Evolutionary conservation across 495 filamentous ascomycete genomes (phyloP).

Genomic region (Polyplosphaeria fusca): DNA sequence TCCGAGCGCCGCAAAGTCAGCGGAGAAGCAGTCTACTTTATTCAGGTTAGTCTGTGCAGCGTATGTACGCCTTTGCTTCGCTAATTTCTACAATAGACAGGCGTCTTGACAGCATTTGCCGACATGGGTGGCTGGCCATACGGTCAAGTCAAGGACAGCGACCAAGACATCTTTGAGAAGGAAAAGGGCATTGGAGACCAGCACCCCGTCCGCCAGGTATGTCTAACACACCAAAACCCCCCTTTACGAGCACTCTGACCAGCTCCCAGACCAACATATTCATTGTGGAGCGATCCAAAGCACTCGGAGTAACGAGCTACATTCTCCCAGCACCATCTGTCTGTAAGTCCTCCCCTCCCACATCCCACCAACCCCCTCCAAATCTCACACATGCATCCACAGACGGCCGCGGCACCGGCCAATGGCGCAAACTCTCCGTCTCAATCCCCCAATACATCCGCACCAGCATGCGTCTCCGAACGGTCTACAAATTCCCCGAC

Average conservation of each 20-base stretch:
- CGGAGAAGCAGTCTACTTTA: conserved; percentile 35
- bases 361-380: no score
- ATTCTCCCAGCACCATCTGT: conserved; percentile 37
- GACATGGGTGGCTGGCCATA: conserved; percentile 38
- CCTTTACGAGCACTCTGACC: neutral
- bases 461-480: conserved; percentile 39
- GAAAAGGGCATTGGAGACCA: conserved; percentile 37
- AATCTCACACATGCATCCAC: neutral
- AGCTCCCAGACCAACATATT: conserved; percentile 35
- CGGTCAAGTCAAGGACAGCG: conserved; percentile 38
- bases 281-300: conserved; percentile 36
- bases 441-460: conserved; percentile 39
- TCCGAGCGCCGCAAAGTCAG: conserved; percentile 34
- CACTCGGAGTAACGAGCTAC: conserved; percentile 38
- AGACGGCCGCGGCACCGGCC: conserved; percentile 42
- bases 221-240: conserved; percentile 20
- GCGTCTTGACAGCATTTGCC: conserved; percentile 35
- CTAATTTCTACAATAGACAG: conserved; percentile 28
- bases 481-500: conserved; percentile 42
- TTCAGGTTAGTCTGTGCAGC: conserved; percentile 31
- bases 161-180: conserved; percentile 26
- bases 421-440: conserved; percentile 44
- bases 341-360: conserved; percentile 35
- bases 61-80: neutral
- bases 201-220: conserved; percentile 36